Conservation (phyloP, 2,329 filamentous ascomycete genomes). For the Cordyceps javanica region DNA sequence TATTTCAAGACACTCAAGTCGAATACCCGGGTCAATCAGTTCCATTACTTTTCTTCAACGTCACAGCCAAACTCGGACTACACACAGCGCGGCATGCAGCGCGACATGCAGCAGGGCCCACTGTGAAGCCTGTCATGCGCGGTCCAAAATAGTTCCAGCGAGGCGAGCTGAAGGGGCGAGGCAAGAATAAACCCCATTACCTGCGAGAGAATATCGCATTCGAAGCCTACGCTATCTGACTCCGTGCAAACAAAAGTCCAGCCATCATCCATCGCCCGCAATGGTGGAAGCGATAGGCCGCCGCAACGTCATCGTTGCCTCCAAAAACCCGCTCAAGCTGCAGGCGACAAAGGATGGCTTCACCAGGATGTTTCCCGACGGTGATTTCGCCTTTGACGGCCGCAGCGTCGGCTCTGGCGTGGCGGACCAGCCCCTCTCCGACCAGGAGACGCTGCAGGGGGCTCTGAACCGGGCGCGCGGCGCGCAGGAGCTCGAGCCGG, state of each 20-base stretch:
- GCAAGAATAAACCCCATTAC: too few relatives aligned
- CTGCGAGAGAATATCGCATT: too few relatives aligned
- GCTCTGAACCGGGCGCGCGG: constrained; percentile 31
- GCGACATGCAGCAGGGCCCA: background rate
- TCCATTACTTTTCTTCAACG: background rate
- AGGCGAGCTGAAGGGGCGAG: background rate
- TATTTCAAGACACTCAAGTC: too few relatives aligned
- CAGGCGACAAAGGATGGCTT: constrained; percentile 31
- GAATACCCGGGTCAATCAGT: too few relatives aligned
- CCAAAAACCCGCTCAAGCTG: constrained; percentile 35
- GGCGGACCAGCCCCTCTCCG: constrained; percentile 33
- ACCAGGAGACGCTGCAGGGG: constrained; percentile 32
- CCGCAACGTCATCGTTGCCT: constrained; percentile 27
- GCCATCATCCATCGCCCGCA: too few relatives aligned
- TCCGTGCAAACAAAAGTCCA: too few relatives aligned
- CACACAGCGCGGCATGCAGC: too few relatives aligned
- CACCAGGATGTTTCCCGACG: constrained; percentile 26
- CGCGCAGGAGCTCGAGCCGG: constrained; percentile 23
- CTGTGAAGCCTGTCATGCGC: background rate
- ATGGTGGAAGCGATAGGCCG: background rate
- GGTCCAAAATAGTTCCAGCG: background rate
- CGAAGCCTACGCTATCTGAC: too few relatives aligned
- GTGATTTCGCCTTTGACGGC: constrained; percentile 20
- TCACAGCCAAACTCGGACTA: background rate
- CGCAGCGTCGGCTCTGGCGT: constrained; percentile 32